These are phyloP conservation scores for Didymella exigua DNA, from an alignment of 2,329 filamentous ascomycete genomes.

Conservation along the genomic window DNA sequence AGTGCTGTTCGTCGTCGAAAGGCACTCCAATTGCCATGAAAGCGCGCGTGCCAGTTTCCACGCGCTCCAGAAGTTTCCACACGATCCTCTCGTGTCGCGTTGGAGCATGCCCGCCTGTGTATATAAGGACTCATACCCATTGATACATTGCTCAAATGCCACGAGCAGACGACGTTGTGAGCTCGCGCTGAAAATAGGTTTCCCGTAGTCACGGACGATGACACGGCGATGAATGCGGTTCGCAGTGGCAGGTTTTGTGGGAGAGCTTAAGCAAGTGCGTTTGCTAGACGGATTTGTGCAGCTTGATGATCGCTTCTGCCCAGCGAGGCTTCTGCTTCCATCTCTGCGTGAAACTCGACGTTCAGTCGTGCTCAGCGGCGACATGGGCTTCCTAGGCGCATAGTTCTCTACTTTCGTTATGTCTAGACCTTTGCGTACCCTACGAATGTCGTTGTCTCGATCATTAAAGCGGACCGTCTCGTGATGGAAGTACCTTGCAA, in stretches of 20 bases:
- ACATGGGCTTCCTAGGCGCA: slow-evolving; percentile 29
- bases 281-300: slow-evolving; percentile 22
- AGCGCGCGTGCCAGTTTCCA: slow-evolving; percentile 47
- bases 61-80: slow-evolving; percentile 39
- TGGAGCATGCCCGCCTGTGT: slow-evolving; percentile 46
- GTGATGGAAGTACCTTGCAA: slow-evolving; percentile 53
- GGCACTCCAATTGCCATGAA: slow-evolving; percentile 57
- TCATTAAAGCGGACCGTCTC: slow-evolving; percentile 21
- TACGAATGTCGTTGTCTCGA: slow-evolving; percentile 41
- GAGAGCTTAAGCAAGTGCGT: slow-evolving; percentile 23
- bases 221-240: slow-evolving; percentile 52
- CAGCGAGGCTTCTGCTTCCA: not conserved
- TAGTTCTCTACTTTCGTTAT: slow-evolving; percentile 45
- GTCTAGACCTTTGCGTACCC: slow-evolving; percentile 42
- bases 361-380: slow-evolving; percentile 11
- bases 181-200: slow-evolving; percentile 30
- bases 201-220: slow-evolving; percentile 51
- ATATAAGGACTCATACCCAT: slow-evolving; percentile 44
- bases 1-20: slow-evolving; percentile 49
- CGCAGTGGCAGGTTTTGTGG: slow-evolving; percentile 16
- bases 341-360: not conserved
- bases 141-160: slow-evolving; percentile 47
- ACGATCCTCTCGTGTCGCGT: slow-evolving; percentile 20
- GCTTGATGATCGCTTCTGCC: slow-evolving; percentile 22
- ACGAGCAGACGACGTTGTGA: slow-evolving; percentile 32